Evolutionary conservation across 768 basidiomycete species (phyloP), one percentile per base, ranked within the genome.

Genomic region (Cystofilobasidium bisporidii): DNA sequence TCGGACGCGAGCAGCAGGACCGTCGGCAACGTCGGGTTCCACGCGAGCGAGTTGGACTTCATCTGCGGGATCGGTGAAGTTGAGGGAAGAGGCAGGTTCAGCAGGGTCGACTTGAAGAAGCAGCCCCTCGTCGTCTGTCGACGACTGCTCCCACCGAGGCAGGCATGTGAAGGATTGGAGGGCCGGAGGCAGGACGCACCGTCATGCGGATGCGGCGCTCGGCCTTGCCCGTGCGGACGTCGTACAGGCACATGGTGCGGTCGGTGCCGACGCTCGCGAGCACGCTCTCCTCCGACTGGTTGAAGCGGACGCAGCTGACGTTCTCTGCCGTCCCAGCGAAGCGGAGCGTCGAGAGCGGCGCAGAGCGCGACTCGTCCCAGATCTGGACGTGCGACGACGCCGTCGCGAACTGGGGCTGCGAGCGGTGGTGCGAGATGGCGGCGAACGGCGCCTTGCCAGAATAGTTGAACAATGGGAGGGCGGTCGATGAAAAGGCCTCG

Each of bases 361-460:
- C 85, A n/a, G 64, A 91, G 89, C 91, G 91, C 43, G 87, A 93
- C 77, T 97, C 91, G 72, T 99, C 96, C 96, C 96, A 99, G 71
- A 99, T 82, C 76, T 98, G 94, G 10, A 99, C 92, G 58, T 84
- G 82, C 72, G 87, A 90, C 0, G 91, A 94, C 2, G 91, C 92
- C 0, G 94, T 93, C 0, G 92, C 94, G 72, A 99, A 99, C 5
- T 91, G 77, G n/a, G 87, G 81, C 67, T 93, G 88, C 41, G 84
- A 84, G 56, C 87, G 83, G 75, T 98, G 96, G 74, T 97, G 96
- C 72, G 97, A 91, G 77, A 99, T 89, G 53, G 88, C 87, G 74
- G 96, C 93, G 83, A 98, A 92, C 0, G 89, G 87, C 26, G 83
- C 82, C 78, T 96, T 97, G 41, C 88, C 88, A 3, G 85, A 81